Conservation (phyloP, 345 rosid species). For the Anacardium occidentale region DNA sequence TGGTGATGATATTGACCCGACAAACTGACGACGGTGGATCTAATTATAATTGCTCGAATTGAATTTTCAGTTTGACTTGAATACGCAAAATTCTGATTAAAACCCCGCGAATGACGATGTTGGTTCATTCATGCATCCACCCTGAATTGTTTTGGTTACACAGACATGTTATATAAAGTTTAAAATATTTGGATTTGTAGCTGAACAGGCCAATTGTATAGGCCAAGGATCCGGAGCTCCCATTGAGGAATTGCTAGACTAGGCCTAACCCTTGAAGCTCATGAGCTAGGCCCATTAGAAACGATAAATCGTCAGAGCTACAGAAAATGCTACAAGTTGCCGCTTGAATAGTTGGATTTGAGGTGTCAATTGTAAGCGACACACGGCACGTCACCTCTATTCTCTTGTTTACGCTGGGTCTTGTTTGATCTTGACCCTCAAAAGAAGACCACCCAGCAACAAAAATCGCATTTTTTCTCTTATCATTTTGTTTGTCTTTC, state of each 20-base stretch:
- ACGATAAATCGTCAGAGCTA: background rate
- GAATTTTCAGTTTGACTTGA: no score
- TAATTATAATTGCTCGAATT: no score
- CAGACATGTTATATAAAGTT: no score
- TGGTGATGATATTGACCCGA: conserved; percentile 4
- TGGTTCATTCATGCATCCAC: no score
- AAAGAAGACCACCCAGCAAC: background rate
- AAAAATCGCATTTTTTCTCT: background rate
- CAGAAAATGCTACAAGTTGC: background rate
- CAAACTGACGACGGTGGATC: background rate
- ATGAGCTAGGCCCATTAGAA: background rate
- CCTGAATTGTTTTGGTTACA: no score
- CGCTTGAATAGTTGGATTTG: conserved; percentile 5
- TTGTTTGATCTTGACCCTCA: conserved; percentile 11
- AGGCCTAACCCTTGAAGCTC: background rate
- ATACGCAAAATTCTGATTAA: no score
- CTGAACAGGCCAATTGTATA: no score
- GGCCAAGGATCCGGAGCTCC: no score
- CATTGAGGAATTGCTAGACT: no score
- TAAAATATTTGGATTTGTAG: no score
- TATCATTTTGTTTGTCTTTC: background rate
- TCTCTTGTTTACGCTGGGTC: background rate
- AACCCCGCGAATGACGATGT: no score
- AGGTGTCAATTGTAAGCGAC: conserved; percentile 9
- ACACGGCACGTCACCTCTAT: conserved; percentile 15